Evolutionary conservation across 2,329 filamentous ascomycete genomes (phyloP), one percentile per base, ranked within the genome.

Genomic region (Myriosclerotinia scirpicola): DNA sequence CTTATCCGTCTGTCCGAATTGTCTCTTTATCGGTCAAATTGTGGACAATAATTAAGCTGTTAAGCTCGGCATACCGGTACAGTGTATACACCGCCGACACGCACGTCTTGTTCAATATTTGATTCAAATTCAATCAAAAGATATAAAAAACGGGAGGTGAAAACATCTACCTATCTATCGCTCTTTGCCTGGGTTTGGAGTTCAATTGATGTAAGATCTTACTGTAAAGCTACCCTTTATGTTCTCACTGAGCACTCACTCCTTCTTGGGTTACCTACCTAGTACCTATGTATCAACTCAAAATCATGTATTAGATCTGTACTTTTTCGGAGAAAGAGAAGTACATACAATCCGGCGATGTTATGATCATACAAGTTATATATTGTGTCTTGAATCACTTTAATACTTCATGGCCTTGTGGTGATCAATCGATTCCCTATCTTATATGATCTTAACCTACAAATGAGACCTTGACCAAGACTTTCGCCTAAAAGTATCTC

Each of bases 11-110:
- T 15, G 42, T 15, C 42, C 42, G 42, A 44, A 17, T 11, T 36
- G 15, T 14, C 22, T 17, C 17, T 26, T 56, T 9, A n/a, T 59
- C 40, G 55, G 40, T 46, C 40, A 46, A 59, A 59, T 59, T 59
- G 55, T 59, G 55, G 55, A 34, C 26, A 59, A 7, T 8, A 22
- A 46, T 22, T 56, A 36, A 56, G n/a, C 14, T 56, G 38, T 12
- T 56, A 40, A 59, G 26, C 17, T 46, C 40, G 40, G 26, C 30
- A 34, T 34, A 34, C 30, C 30, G 30, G 4, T 34, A 34, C 30
- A 34, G 30, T 34, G 30, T 34, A 34, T 26, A 26, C 26, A 26
- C 26, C 26, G 26, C 26, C 26, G 26, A 26, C 38, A 56, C 8
- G 2, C n/a, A 42, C 46, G 8, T 50, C n/a, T 2, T 50, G 46